Evolutionary conservation across 768 basidiomycete genomes (phyloP), one percentile per base, ranked within the genome.

Genomic region (Russula lepida): DNA sequence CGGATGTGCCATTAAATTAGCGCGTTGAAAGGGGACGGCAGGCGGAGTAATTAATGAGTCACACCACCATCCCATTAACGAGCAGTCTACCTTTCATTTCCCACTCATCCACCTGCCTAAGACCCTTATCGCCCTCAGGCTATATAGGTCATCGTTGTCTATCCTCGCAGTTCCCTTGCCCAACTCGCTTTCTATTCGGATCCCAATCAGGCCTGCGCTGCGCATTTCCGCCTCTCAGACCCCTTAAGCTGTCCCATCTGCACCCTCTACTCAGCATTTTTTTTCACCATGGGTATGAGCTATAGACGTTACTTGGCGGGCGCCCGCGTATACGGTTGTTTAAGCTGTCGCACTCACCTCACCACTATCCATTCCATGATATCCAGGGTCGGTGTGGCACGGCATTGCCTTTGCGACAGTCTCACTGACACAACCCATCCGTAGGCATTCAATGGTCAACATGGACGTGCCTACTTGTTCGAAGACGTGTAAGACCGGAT

Each of bases 391-490:
- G 67, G 85, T 76, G 11, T 37, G 47, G 27, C 30, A 48, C 21
- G n/a, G 21, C 41, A 28, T 52, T 13, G 27, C 6, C 25, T 60
- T 54, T 19, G 51, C 46, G 47, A 44, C 58, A 33, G 54, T 51
- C 68, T 71, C 19, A 65, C 50, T 48, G 44, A 68, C 57, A 58
- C 64, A 56, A 68, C 56, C 60, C 64, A 57, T 55, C 25, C 43
- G 46, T 72, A 98, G 95, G 90, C 91, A 47, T 98, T 98, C 80
- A 94, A 92, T 65, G 95, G 95, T 28, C 93, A 97, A 74, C 93
- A 97, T 73, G 95, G 95, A 19, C 81, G 91, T 59, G 95, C 95
- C 19, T 94, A 95, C 72, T 84, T 98, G 64, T 95, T 98, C 69
- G 91, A 95, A 55, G 84, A 80, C 66, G 94, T 97, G 95, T 95